These are phyloP conservation scores for Heterobasidion annosum DNA, from an alignment of 1,284 basidiomycete species.

Conservation along the genomic window DNA sequence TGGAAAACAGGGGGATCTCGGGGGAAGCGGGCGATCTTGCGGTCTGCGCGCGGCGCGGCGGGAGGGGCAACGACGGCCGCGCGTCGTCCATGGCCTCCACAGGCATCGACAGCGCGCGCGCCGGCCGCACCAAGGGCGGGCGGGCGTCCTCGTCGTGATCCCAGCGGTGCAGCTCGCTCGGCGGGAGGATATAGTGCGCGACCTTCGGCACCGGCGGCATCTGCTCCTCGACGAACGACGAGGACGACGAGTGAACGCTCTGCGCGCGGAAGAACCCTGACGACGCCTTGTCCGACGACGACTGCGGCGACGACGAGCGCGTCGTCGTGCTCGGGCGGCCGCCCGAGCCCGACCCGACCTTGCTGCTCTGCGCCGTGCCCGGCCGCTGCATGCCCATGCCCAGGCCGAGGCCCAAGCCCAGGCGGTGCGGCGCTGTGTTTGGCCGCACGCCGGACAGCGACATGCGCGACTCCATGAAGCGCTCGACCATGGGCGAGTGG, in stretches of 20 bases:
- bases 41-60: not conserved
- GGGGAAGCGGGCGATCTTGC: conserved; percentile 9
- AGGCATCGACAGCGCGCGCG: not conserved
- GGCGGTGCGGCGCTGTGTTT: conserved; percentile 6
- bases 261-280: conserved; percentile 38
- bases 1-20: conserved; percentile 21
- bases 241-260: conserved; percentile 44
- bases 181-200: conserved; percentile 41
- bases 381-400: not conserved
- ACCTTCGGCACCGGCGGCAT: conserved; percentile 27
- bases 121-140: not conserved
- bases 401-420: not conserved
- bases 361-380: not conserved
- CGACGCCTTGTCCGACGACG: conserved; percentile 46
- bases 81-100: not conserved
- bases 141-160: conserved; percentile 5
- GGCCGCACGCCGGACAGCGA: conserved; percentile 21
- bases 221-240: conserved; percentile 40
- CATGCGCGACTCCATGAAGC: conserved; percentile 22
- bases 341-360: not conserved
- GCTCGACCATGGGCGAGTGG: conserved; percentile 9
- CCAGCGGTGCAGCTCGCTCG: conserved; percentile 32
- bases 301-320: conserved; percentile 42
- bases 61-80: not conserved
- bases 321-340: conserved; percentile 30